These are phyloP conservation scores for Coemansia sp. DNA, from an alignment of 192 early-diverging fungal genomes.

Conservation along the genomic window DNA sequence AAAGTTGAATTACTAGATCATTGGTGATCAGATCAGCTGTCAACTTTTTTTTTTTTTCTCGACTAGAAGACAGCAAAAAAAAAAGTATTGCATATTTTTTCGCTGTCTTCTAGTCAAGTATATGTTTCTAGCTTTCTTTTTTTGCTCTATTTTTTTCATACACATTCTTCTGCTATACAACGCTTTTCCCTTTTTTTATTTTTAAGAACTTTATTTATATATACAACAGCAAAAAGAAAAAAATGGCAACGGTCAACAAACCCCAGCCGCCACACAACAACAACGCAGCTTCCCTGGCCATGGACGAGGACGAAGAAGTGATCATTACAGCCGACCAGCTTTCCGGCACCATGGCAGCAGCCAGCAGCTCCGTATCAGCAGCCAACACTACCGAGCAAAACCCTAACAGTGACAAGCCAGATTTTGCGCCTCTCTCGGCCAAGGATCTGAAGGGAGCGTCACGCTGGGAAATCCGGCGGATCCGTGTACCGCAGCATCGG, in stretches of 20 bases:
- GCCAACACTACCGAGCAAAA: conserved; percentile 2
- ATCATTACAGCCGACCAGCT: conserved; percentile 64
- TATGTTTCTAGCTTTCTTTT: conserved; percentile 2
- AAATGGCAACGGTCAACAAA: conserved; percentile 25
- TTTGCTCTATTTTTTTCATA: conserved; percentile 4
- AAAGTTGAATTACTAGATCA: background rate
- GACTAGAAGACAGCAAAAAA: background rate
- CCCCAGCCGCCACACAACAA: conserved; percentile 20
- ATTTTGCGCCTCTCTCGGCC: conserved; percentile 62
- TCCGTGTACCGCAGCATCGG: conserved; percentile 93
- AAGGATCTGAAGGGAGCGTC: conserved; percentile 45
- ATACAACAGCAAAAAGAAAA: conserved; percentile 6
- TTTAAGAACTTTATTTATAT: background rate
- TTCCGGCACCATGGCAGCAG: conserved; percentile 26
- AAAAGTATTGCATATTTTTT: conserved; percentile 11
- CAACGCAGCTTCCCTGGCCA: conserved; percentile 7
- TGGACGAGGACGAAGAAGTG: conserved; percentile 65
- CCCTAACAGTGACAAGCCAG: conserved; percentile 59
- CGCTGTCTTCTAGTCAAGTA: background rate
- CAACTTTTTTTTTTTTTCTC: conserved; percentile 23
- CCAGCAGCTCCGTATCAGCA: conserved; percentile 52
- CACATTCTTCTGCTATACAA: conserved; percentile 4
- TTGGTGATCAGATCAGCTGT: background rate
- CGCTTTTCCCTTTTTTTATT: background rate
- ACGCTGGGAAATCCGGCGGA: conserved; percentile 65